phyloP scores from a whole-genome alignment of 148 eudicot species.

The Bassia scoparia region DNA sequence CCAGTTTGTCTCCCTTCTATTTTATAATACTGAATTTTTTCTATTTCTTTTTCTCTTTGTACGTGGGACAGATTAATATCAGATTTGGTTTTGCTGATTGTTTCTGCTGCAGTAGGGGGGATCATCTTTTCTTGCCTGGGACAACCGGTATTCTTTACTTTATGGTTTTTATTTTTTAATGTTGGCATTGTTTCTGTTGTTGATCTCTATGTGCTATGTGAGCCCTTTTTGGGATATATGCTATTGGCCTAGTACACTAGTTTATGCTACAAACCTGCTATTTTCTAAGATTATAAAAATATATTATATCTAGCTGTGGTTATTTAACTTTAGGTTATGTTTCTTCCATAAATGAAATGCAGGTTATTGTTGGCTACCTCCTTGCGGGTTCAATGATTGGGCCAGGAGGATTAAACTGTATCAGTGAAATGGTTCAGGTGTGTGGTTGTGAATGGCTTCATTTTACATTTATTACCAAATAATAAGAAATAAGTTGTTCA shows the following conservation, averaged over 20 bases:
- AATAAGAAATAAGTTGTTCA: not conserved
- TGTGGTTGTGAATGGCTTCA: constrained; percentile 16
- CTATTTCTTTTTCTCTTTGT: not conserved
- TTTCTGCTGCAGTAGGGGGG: constrained; percentile 98
- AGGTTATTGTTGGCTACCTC: constrained; percentile 98
- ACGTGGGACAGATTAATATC: constrained; percentile 69
- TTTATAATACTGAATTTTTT: not conserved
- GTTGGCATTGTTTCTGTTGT: not conserved
- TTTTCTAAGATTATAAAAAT: not conserved
- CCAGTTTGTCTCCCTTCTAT: too few species aligned
- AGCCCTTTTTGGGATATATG: not conserved
- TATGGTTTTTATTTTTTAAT: constrained; percentile 26
- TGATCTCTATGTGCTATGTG: not conserved
- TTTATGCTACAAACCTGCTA: not conserved
- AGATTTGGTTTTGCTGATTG: constrained; percentile 87
- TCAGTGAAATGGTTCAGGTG: constrained; percentile 99
- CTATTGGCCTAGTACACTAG: not conserved
- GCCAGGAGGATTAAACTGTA: constrained; percentile 87
- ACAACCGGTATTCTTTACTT: constrained; percentile 65
- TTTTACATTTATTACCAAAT: not conserved
- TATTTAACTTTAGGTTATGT: not conserved
- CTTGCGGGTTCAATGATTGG: constrained; percentile 96
- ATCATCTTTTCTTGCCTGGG: constrained; percentile 88
- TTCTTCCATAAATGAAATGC: constrained; percentile 20
- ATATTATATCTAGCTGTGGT: not conserved